Conservation (phyloP, 192 early-diverging fungal species). For the Diversispora eburnea region DNA sequence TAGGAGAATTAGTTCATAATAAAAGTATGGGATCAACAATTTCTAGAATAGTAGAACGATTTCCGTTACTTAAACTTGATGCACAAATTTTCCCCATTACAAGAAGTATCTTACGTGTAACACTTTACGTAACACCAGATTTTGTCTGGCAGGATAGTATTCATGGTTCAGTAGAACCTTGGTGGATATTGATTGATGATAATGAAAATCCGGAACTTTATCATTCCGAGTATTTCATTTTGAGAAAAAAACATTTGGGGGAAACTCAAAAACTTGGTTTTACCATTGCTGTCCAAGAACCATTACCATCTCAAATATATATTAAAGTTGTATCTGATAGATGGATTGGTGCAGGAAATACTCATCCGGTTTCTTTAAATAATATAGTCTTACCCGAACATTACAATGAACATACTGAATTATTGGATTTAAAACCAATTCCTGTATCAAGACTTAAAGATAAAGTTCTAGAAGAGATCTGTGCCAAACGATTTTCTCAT, state of each 20-base stretch:
- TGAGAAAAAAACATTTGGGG: slow-evolving; percentile 64
- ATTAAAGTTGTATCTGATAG: slow-evolving; percentile 92
- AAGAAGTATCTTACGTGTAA: slow-evolving; percentile 80
- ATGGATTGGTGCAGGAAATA: slow-evolving; percentile 90
- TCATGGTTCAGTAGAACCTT: slow-evolving; percentile 87
- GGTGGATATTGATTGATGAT: slow-evolving; percentile 97
- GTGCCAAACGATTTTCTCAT: slow-evolving; percentile 77
- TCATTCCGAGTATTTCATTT: slow-evolving; percentile 87
- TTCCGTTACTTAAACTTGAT: slow-evolving; percentile 79
- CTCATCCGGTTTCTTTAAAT: slow-evolving; percentile 84
- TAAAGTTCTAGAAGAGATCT: slow-evolving; percentile 81
- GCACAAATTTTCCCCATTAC: slow-evolving; percentile 90
- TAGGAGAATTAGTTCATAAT: slow-evolving; percentile 84
- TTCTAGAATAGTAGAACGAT: slow-evolving; percentile 71
- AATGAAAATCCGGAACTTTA: slow-evolving; percentile 83
- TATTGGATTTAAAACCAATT: slow-evolving; percentile 90
- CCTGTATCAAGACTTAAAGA: slow-evolving; percentile 83
- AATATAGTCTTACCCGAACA: slow-evolving; percentile 87
- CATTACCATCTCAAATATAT: slow-evolving; percentile 86
- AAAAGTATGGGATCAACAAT: slow-evolving; percentile 74
- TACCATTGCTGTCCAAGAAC: slow-evolving; percentile 89
- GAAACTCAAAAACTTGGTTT: slow-evolving; percentile 74
- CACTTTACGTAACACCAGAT: slow-evolving; percentile 75
- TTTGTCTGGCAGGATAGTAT: slow-evolving; percentile 95
- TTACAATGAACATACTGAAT: slow-evolving; percentile 82